A percentile compares a stretch with the other conserved stretches of the same genome.
Conservation (phyloP, 306 rosid genomes). For the Lathyrus aphaca region DNA sequence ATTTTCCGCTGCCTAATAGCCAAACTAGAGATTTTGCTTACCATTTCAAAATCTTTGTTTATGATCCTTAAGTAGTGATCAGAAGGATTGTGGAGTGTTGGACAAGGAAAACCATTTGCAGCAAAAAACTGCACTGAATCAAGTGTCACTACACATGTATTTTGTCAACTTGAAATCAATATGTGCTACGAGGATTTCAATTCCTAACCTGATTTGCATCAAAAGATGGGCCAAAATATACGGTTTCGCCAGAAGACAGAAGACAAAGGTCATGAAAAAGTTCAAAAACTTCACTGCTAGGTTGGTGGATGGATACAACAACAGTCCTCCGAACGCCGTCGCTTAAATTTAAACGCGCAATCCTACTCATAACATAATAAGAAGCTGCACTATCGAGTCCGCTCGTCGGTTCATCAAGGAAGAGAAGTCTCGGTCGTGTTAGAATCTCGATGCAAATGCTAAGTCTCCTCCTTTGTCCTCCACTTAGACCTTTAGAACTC, state of each 20-base stretch:
- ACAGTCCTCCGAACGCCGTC: constrained; percentile 57
- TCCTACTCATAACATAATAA: constrained; percentile 66
- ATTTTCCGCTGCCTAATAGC: neutral
- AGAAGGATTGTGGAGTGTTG: constrained; percentile 63
- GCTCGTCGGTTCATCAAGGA: constrained; percentile 84
- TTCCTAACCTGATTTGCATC: constrained; percentile 41
- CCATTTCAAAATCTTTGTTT: constrained; percentile 77
- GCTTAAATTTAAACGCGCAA: constrained; percentile 43
- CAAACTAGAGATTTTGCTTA: constrained; percentile 23
- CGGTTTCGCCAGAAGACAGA: constrained; percentile 46
- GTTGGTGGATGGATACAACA: constrained; percentile 70
- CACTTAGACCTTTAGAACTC: constrained; percentile 58
- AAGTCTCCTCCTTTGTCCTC: constrained; percentile 74
- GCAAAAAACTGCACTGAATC: constrained; percentile 56
- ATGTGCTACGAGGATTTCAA: neutral
- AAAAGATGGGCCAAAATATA: constrained; percentile 47
- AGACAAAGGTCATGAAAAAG: constrained; percentile 60
- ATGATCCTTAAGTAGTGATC: constrained; percentile 74
- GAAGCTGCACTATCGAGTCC: constrained; percentile 84
- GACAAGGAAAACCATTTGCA: constrained; percentile 73
- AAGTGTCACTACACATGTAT: neutral
- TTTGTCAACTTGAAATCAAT: neutral
- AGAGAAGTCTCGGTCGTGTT: constrained; percentile 62
- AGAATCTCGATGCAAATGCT: constrained; percentile 77
- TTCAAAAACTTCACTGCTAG: constrained; percentile 65